phyloP scores from a whole-genome alignment of 371 early-diverging fungal species.

The Dichotomocladium elegans region DNA sequence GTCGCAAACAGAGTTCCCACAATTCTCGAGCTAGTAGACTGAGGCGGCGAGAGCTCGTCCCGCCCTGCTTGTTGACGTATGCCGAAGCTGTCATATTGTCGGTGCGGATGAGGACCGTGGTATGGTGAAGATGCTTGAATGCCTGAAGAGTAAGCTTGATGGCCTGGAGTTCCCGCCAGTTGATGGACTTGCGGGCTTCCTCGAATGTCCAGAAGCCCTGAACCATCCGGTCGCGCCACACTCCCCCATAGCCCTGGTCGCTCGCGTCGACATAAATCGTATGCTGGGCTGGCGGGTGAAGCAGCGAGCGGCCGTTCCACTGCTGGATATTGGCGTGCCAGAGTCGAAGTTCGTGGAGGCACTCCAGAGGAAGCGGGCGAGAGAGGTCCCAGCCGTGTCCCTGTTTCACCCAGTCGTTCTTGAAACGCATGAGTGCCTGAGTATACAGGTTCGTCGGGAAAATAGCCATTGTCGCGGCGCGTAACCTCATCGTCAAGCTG shows the following conservation, averaged over 20 bases:
- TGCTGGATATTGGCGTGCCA: conserved; percentile 3
- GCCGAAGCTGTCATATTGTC: conserved; percentile 23
- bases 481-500: conserved; percentile 18
- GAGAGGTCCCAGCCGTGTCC: background rate
- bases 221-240: background rate
- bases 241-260: conserved; percentile 17
- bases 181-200: conserved; percentile 10
- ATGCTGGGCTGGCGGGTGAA: background rate
- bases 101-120: conserved; percentile 15
- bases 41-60: conserved; percentile 15
- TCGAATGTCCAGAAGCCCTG: background rate
- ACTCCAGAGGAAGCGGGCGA: background rate
- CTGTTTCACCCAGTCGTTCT: background rate
- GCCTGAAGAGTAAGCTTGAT: conserved; percentile 8
- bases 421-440: conserved; percentile 5
- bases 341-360: conserved; percentile 9
- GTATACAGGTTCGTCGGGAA: conserved; percentile 15
- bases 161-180: conserved; percentile 20
- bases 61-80: conserved; percentile 26
- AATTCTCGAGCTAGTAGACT: conserved; percentile 14
- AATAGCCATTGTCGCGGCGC: conserved; percentile 18
- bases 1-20: conserved; percentile 14
- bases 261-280: conserved; percentile 17
- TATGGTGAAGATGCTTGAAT: conserved; percentile 6
- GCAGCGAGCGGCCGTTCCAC: conserved; percentile 11